phyloP scores from a whole-genome alignment of 306 rosid genomes.

The Crotalaria pallida region DNA sequence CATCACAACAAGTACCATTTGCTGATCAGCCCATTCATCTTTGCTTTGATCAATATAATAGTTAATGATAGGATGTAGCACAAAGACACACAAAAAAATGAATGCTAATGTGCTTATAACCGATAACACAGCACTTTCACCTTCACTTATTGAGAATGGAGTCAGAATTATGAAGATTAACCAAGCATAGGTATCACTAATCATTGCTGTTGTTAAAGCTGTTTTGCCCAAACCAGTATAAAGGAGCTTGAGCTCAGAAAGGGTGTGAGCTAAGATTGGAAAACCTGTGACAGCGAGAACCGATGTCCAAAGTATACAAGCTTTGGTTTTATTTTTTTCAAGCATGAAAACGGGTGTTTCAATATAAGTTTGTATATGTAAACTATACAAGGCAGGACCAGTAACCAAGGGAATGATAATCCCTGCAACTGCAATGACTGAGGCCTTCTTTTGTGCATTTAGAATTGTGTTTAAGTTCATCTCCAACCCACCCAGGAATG shows the following conservation, averaged over 20 bases:
- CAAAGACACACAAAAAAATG: slow-evolving; percentile 7
- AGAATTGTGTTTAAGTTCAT: slow-evolving; percentile 22
- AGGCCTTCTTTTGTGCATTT: slow-evolving; percentile 8
- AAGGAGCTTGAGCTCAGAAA: slow-evolving; percentile 32
- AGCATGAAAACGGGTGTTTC: neutral
- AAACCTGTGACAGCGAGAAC: slow-evolving; percentile 23
- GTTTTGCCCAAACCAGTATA: slow-evolving; percentile 31
- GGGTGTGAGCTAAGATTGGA: slow-evolving; percentile 31
- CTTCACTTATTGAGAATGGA: neutral
- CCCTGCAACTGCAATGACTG: slow-evolving; percentile 11
- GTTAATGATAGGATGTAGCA: slow-evolving; percentile 13
- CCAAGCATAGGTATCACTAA: slow-evolving; percentile 31
- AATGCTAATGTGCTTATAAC: neutral
- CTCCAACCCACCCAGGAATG: slow-evolving; percentile 33
- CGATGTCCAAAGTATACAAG: slow-evolving; percentile 17
- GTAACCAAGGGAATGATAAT: slow-evolving; percentile 15
- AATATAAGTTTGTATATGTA: neutral
- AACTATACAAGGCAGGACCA: slow-evolving; percentile 11
- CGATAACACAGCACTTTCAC: neutral
- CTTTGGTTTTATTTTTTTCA: neutral
- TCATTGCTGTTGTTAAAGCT: slow-evolving; percentile 26
- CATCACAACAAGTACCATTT: neutral
- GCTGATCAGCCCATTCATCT: neutral
- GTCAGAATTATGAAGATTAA: slow-evolving; percentile 10
- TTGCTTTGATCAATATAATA: neutral